Evolutionary conservation across 768 basidiomycete genomes (phyloP), one percentile per base, ranked within the genome.

Genomic region (Strobilomyces confusus): DNA sequence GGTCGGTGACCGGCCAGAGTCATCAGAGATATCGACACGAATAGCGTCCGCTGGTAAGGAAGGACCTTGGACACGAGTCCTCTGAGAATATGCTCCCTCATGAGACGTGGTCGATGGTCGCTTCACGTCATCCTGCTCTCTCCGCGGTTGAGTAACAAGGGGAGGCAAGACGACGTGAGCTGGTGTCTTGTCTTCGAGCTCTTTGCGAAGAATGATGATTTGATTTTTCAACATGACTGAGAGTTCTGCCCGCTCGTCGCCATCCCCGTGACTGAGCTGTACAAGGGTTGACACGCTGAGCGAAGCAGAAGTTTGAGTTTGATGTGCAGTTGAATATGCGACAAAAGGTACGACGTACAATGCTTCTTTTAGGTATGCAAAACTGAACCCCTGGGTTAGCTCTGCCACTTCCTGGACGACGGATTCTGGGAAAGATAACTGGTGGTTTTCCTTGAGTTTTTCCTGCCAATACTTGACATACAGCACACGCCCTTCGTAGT

Each of bases 331-430:
- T n/a, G 5, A 20, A 25, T 36, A 9, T 13, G 13, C 4, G 22
- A 43, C 17, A 36, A 23, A 22, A 30, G 23, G 36, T 19, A 49
- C 17, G 25, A 76, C 88, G 55, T 65, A 93, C 91, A 93, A 93
- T 3, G 82, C 89, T 69, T 93, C 92, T 67, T 95, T 93, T 61
- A 94, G 73, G 68, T 91, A 93, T 0, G 92, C 89, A 66, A 93
- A 93, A 59, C 86, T 89, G 73, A 93, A 93, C 29, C 75, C 72
- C 30, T 77, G 73, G 0, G 90, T 92, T 53, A 69, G 48, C 11
- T 75, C 69, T 6, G 84, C 88, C 25, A 89, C 72, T 57, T 82
- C 78, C 12, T 78, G 67, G 17, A 84, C 75, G 30, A 93, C 75
- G 13, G 72, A 56, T 58, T 90, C 84, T 0, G 91, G 82, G 73